Base-by-base conservation (phyloP, 805 yeast genomes). In the Myxozyma geophila region DNA sequence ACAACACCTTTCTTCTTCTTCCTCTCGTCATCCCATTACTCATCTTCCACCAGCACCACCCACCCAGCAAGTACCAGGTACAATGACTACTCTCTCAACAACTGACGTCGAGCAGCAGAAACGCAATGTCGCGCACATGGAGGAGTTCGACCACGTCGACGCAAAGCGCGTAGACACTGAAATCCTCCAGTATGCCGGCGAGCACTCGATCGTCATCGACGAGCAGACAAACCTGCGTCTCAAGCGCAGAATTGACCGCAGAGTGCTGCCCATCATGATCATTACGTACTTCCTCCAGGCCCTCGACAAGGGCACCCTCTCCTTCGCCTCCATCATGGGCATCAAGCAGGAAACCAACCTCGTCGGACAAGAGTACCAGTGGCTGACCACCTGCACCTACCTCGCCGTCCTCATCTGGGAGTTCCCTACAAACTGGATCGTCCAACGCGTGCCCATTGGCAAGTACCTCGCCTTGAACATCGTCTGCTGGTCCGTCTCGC, bases 261-360 rank as follows among this genome's bases (percentile, higher is more conserved):
- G 80, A 47, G 76, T 85, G 19, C 71, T 84, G 72, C 79, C 86
- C 0, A 73, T 84, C 36, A 72, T 85, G 67, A 82, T 87, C 67
- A 75, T 79, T 43, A 80, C 84, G 13, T 85, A 85, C 67, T 80
- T 85, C 60, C 73, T 63, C 23, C 67, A 62, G 40, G 83, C 83
- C 68, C 74, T 85, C 60, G 89, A 86, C 67, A 86, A 86, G 69
- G 79, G 84, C 13, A 74, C 86, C 58, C 73, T 83, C 40, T 85
- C 85, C 64, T 84, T 85, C 70, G 86, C 89, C 1, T 85, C 86
- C n/a, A 85, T 85, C 1, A 83, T 86, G 87, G 88, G 70, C 23
- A 51, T 57, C 48, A 43, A 48, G 15, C 72, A 77, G 1, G 78
- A 83, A 69, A 35, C 57, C 17, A 10, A 43, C 17, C 75, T 84